phyloP scores from a whole-genome alignment of 2,329 filamentous ascomycete species.

The Pezicula radicicola region DNA sequence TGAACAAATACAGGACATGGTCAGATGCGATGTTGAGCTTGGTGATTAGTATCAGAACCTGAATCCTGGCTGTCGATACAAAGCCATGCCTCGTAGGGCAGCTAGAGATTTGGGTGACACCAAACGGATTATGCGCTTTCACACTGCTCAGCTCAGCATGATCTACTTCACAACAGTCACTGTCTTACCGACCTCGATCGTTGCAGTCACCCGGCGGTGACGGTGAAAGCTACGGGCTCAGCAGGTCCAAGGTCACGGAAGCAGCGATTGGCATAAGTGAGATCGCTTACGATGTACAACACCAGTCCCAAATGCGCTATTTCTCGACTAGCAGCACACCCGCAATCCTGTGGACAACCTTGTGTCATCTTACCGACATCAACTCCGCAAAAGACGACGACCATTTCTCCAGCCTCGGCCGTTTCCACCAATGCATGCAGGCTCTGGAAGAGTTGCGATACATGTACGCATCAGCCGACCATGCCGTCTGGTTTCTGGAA shows the following conservation, averaged over 20 bases:
- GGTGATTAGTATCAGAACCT: neutral
- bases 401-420: neutral
- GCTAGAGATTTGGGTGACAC: neutral
- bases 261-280: neutral
- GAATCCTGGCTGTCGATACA: neutral
- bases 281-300: neutral
- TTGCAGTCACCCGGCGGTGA: neutral
- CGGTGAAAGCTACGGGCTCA: neutral
- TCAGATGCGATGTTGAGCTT: neutral
- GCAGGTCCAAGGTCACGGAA: neutral
- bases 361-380: neutral
- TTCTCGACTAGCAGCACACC: neutral
- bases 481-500: neutral
- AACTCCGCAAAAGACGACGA: neutral
- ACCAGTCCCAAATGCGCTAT: neutral
- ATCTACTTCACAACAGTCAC: neutral
- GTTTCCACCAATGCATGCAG: neutral
- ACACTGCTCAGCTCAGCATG: neutral
- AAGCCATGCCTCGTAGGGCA: neutral
- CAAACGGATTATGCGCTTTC: neutral
- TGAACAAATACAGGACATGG: neutral
- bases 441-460: neutral
- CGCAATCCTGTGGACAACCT: neutral
- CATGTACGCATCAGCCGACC: neutral
- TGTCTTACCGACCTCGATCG: neutral